These are phyloP conservation scores for Corylus heterophylla DNA, from an alignment of 306 rosid genomes.

Conservation along the genomic window DNA sequence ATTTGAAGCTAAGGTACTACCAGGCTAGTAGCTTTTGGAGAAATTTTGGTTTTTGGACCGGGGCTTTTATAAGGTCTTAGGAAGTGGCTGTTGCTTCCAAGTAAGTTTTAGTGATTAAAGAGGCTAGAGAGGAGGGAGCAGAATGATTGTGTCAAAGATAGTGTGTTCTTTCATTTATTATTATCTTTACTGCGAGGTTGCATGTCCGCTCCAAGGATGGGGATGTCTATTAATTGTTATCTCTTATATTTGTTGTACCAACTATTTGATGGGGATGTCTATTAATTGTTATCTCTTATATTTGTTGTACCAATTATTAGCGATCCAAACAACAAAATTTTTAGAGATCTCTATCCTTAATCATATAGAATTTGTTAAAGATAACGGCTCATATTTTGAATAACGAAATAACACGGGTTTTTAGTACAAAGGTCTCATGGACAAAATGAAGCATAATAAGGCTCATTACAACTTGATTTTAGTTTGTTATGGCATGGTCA, in stretches of 20 bases:
- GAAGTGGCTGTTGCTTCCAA: slow-evolving; percentile 63
- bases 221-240: too few species aligned
- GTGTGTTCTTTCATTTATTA: slow-evolving; percentile 7
- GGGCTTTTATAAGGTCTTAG: slow-evolving; percentile 61
- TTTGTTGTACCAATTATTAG: too few species aligned
- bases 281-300: too few species aligned
- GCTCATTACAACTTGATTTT: too few species aligned
- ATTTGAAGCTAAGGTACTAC: slow-evolving; percentile 17
- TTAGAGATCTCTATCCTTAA: too few species aligned
- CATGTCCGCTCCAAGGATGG: background rate
- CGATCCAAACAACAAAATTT: too few species aligned
- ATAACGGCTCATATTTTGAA: background rate
- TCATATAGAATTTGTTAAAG: too few species aligned
- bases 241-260: too few species aligned
- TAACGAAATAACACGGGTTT: background rate
- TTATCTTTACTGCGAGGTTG: background rate
- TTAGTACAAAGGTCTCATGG: too few species aligned
- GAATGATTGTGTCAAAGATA: slow-evolving; percentile 42
- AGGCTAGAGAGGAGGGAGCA: slow-evolving; percentile 46
- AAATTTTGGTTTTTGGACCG: slow-evolving; percentile 27
- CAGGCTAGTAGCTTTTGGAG: slow-evolving; percentile 26
- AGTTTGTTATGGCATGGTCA: too few species aligned
- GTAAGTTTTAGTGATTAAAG: slow-evolving; percentile 45
- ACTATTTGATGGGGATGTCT: too few species aligned
- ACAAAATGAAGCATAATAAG: too few species aligned